A percentile compares a stretch with the other conserved stretches of the same genome.
Conservation (phyloP, 192 early-diverging fungal genomes). For the Rhizoclosmatium globosum region DNA sequence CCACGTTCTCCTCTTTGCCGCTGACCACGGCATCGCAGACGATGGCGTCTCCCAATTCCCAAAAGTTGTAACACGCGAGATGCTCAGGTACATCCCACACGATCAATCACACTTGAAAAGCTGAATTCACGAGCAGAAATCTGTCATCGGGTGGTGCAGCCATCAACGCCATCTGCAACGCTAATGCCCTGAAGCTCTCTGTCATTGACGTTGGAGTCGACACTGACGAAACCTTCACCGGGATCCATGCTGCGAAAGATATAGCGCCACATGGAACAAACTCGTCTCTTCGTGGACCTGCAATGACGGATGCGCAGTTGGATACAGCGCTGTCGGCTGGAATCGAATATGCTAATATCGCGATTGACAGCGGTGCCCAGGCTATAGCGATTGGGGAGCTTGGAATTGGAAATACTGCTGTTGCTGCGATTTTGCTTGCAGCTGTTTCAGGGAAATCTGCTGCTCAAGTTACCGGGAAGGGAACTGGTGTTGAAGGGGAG, state of each 20-base stretch:
- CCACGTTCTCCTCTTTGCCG: conserved; percentile 36
- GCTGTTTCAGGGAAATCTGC: conserved; percentile 30
- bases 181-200: background rate
- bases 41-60: conserved; percentile 38
- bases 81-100: conserved; percentile 18
- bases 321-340: conserved; percentile 28
- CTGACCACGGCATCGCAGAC: conserved; percentile 43
- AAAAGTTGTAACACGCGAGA: conserved; percentile 40
- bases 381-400: conserved; percentile 42
- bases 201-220: conserved; percentile 42
- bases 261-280: conserved; percentile 27
- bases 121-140: too few species aligned
- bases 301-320: conserved; percentile 35
- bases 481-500: conserved; percentile 40
- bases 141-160: conserved; percentile 37
- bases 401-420: conserved; percentile 45
- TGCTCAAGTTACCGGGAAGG: conserved; percentile 32
- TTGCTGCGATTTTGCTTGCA: conserved; percentile 26
- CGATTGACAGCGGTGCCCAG: background rate
- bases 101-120: too few species aligned
- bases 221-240: conserved; percentile 25
- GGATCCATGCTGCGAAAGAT: background rate
- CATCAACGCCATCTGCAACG: conserved; percentile 35
- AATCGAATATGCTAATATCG: background rate
- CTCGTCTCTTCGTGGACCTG: conserved; percentile 22